Evolutionary conservation across 139 green algal genomes (phyloP), one percentile per base, ranked within the genome.

Genomic region (Picochlorum costavermella): DNA sequence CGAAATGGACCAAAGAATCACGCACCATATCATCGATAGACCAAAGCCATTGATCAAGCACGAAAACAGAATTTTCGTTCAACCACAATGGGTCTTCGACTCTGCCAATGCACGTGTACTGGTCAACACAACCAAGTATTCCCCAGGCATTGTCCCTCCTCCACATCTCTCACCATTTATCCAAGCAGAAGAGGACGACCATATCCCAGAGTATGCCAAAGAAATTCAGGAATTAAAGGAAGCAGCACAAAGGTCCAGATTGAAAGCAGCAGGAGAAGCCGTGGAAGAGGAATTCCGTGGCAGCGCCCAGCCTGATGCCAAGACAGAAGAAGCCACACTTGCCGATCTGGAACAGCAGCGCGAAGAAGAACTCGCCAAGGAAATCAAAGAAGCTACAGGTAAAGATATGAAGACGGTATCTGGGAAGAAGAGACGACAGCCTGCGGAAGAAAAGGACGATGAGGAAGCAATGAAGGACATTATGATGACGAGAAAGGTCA

Each of bases 21-120:
- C 92, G 0, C 92, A 99, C 70, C 82, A 95, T 71, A 78, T 87
- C 26, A 37, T 68, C 17, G 60, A 78, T 40, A 14, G 74, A 2
- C 66, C 70, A 43, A 37, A 16, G 16, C 23, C 57, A 14, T 6
- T 30, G n/a, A 33, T n/a, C 6, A 26, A 64, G 20, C 23, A 30
- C 6, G 23, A 20, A 0, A 55, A 51, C 33, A 79, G 93, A 12
- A 71, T 92, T 59, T 99, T 97, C 64, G 83, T 99, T 30, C 89
- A 97, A 77, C 94, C 94, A 30, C 94, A 99, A 87, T 99, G 94
- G 94, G 81, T 96, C 37, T 89, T 95, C 56, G 94, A 99, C 86
- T 82, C 66, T 46, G 82, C 83, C 64, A 98, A 98, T 85, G 89
- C 80, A 26, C 43, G 75, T n/a, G 75, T 85, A 67, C 75, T 96